Base-by-base conservation (phyloP, 2,329 filamentous ascomycete genomes). In the Ophiocordyceps camponoti-leonardi region DNA sequence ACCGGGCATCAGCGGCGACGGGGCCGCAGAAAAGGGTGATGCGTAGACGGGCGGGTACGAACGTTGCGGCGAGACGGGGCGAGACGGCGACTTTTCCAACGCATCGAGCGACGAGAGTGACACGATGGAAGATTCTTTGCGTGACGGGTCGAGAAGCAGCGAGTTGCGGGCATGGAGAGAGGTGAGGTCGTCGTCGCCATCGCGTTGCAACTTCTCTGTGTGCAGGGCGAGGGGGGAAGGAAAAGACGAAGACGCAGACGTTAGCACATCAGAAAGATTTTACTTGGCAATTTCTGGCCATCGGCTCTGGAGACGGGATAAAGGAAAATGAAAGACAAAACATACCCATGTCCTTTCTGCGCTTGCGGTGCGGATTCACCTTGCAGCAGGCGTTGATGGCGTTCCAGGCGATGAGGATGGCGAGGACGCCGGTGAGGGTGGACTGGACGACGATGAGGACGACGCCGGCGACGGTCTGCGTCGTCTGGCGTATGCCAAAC, bases 391-490 rank as follows among this genome's bases (percentile, higher is more conserved):
- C 74, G 54, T 86, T 83, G 58, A 95, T 77, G 42, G 86, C 86
- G 58, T 96, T 96, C 67, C 88, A 84, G 12, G 76, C 75, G 54
- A 98, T 94, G 28, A 96, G 71, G 44, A 96, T 83, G 4, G 86
- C 88, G 47, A 98, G 71, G 22, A 86, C 63, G 49, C 75, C 87
- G 6, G 88, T 94, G 52, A 98, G 67, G 0, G 81, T 75, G 0
- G 85, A 85, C 64, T 98, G 92, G 6, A 96, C 73, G n/a, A 81
- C 86, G 52, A 96, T 92, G 48, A 98, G 73, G 16, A 87, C 85
- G n/a, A 96, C 77, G 46, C 92, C 92, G 16, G 86, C 90, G 44
- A 96, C 77, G 0, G 92, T 96, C 68, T 95, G 86, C 11, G 90
- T 95, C 11, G 88, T 94, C 62, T 95, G 81, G 6, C 79, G 74